A percentile compares a stretch with the other conserved stretches of the same genome.
phyloP scores from a whole-genome alignment of 805 yeast species.

The Sugiyamaella boreocaroliniensis region DNA sequence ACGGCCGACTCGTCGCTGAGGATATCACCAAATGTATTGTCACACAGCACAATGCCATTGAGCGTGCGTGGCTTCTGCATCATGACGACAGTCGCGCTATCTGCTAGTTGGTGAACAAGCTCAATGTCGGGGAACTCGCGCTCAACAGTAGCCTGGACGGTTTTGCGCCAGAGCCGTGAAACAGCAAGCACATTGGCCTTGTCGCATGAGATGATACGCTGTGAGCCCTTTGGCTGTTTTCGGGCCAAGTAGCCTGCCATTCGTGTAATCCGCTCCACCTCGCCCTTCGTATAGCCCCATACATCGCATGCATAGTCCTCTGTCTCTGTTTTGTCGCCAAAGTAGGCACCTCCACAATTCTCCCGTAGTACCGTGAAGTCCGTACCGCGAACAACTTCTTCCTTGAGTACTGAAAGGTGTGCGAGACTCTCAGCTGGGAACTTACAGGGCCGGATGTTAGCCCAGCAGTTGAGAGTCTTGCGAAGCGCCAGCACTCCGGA shows the following conservation, averaged over 20 bases:
- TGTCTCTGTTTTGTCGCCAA: constrained; percentile 86
- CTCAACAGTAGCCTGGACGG: constrained; percentile 72
- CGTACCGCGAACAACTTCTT: constrained; percentile 75
- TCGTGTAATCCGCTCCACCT: constrained; percentile 87
- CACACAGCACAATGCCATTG: constrained; percentile 85
- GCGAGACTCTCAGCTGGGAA: constrained; percentile 74
- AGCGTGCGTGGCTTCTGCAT: constrained; percentile 82
- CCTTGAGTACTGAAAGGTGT: constrained; percentile 73
- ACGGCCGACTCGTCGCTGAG: constrained; percentile 95
- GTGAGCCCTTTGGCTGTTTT: constrained; percentile 51
- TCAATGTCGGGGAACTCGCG: constrained; percentile 82
- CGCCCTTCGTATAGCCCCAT: constrained; percentile 80
- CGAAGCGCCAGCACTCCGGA: constrained; percentile 88
- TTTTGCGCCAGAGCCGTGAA: constrained; percentile 88
- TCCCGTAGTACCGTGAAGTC: constrained; percentile 85
- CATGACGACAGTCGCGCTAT: constrained; percentile 97
- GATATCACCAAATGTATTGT: constrained; percentile 96
- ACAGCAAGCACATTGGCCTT: constrained; percentile 95
- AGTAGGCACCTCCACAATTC: constrained; percentile 89
- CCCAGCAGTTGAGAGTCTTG: constrained; percentile 85
- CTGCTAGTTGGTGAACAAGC: constrained; percentile 88
- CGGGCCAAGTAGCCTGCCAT: constrained; percentile 93
- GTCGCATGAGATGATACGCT: constrained; percentile 85
- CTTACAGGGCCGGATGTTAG: constrained; percentile 88
- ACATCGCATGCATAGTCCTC: constrained; percentile 83